Percentiles rank a stretch among this genome's conserved stretches.
phyloP scores from a whole-genome alignment of 176 grass and related monocot genomes.

The Rhynchospora breviuscula region DNA sequence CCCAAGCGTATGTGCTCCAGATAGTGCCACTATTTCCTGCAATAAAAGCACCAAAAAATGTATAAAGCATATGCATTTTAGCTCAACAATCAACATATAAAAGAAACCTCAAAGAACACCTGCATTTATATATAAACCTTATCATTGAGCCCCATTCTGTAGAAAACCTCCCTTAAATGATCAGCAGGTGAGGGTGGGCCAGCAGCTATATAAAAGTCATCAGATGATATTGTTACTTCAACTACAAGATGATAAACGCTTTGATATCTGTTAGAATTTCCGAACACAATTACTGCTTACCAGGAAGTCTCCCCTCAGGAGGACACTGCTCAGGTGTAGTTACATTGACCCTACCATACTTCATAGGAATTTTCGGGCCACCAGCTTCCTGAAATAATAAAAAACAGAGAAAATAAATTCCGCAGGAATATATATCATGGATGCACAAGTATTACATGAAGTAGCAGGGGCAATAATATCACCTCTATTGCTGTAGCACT shows the following conservation, averaged over 20 bases:
- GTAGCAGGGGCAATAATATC: background rate
- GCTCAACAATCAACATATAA: background rate
- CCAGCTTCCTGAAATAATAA: conserved; percentile 67
- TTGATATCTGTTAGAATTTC: conserved; percentile 1
- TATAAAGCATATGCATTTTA: conserved; percentile 10
- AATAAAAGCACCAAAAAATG: conserved; percentile 1
- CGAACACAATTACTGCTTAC: conserved; percentile 32
- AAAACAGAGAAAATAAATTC: conserved; percentile 15
- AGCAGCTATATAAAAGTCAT: conserved; percentile 53
- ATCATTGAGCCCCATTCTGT: conserved; percentile 91
- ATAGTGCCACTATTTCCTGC: conserved; percentile 89
- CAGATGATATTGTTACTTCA: conserved; percentile 13
- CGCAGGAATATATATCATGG: background rate
- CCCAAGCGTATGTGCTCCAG: conserved; percentile 98
- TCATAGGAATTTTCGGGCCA: conserved; percentile 88
- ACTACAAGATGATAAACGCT: conserved; percentile 14
- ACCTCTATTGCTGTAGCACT: conserved; percentile 96
- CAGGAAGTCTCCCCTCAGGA: conserved; percentile 75
- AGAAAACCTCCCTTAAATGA: conserved; percentile 87
- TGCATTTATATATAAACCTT: conserved; percentile 39
- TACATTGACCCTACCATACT: conserved; percentile 79
- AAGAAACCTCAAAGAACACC: background rate
- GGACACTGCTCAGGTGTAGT: conserved; percentile 70
- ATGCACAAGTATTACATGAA: background rate
- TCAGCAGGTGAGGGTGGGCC: conserved; percentile 80